phyloP scores from a whole-genome alignment of 1,284 basidiomycete species.

The Apiotrichum sp. region DNA sequence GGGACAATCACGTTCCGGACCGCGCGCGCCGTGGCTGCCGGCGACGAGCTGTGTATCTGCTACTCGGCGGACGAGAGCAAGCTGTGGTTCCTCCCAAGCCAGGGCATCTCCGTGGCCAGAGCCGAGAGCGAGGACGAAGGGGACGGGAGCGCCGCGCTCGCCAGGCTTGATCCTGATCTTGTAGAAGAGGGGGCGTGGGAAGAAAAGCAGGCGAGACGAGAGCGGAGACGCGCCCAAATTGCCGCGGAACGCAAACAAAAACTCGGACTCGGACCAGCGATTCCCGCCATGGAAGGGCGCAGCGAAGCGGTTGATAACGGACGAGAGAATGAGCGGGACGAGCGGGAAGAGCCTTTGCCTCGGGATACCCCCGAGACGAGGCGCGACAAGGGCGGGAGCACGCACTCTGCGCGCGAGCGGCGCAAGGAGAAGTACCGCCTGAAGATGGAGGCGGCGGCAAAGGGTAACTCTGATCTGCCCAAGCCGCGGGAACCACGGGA shows the following conservation, averaged over 20 bases:
- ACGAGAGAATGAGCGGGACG: no score
- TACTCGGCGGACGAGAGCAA: slow-evolving; percentile 45
- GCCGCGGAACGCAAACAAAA: background rate
- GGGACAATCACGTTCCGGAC: slow-evolving; percentile 37
- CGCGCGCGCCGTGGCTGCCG: slow-evolving; percentile 22
- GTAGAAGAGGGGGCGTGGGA: background rate
- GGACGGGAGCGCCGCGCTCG: slow-evolving; percentile 4
- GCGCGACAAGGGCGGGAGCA: slow-evolving; percentile 7
- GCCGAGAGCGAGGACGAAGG: slow-evolving; percentile 4
- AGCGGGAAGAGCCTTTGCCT: no score
- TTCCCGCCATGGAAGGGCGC: no score
- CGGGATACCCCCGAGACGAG: background rate
- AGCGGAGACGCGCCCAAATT: background rate
- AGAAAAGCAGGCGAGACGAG: background rate
- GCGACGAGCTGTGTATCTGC: slow-evolving; percentile 44
- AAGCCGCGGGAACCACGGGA: background rate
- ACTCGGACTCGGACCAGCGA: no score
- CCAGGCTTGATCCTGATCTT: background rate
- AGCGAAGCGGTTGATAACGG: no score
- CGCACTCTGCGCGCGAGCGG: slow-evolving; percentile 10
- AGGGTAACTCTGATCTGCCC: background rate
- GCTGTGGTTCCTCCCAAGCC: slow-evolving; percentile 39
- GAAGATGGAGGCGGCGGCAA: slow-evolving; percentile 7
- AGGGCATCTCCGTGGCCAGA: background rate
- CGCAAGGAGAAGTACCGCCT: slow-evolving; percentile 10